These are phyloP conservation scores for Trichophyton verrucosum DNA, from an alignment of 2,329 filamentous ascomycete species.

Conservation along the genomic window DNA sequence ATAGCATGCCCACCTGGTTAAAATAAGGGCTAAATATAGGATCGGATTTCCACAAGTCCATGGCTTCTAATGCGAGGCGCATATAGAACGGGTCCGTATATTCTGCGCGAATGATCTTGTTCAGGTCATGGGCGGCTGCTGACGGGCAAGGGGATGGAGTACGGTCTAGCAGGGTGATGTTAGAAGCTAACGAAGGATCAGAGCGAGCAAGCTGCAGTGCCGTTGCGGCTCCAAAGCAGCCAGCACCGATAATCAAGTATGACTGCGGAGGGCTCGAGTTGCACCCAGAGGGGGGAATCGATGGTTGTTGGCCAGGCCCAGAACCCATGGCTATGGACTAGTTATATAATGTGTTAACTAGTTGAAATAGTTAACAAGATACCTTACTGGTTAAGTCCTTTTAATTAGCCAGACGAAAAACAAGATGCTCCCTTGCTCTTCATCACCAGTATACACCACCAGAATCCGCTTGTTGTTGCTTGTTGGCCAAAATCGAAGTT, in stretches of 20 bases:
- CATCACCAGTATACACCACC: too few relatives aligned
- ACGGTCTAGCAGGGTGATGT: slow-evolving; percentile 6
- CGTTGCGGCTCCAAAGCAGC: slow-evolving; percentile 36
- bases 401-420: too few relatives aligned
- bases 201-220: slow-evolving; percentile 8
- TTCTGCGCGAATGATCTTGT: slow-evolving; percentile 10
- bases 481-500: too few relatives aligned
- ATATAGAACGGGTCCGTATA: slow-evolving; percentile 7
- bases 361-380: too few relatives aligned
- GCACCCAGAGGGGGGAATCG: background rate
- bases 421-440: too few relatives aligned
- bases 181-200: background rate
- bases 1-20: slow-evolving; percentile 39
- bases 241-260: slow-evolving; percentile 38
- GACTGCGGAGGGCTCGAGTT: background rate
- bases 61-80: slow-evolving; percentile 7
- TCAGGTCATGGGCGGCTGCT: slow-evolving; percentile 8
- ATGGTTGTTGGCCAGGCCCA: background rate
- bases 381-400: too few relatives aligned
- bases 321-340: background rate
- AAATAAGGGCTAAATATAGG: slow-evolving; percentile 30
- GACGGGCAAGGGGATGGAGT: slow-evolving; percentile 5
- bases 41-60: slow-evolving; percentile 11
- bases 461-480: too few relatives aligned
- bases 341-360: background rate